Evolutionary conservation across 2,329 filamentous ascomycete species (phyloP).

Genomic region (Talaromyces albobiverticillius): DNA sequence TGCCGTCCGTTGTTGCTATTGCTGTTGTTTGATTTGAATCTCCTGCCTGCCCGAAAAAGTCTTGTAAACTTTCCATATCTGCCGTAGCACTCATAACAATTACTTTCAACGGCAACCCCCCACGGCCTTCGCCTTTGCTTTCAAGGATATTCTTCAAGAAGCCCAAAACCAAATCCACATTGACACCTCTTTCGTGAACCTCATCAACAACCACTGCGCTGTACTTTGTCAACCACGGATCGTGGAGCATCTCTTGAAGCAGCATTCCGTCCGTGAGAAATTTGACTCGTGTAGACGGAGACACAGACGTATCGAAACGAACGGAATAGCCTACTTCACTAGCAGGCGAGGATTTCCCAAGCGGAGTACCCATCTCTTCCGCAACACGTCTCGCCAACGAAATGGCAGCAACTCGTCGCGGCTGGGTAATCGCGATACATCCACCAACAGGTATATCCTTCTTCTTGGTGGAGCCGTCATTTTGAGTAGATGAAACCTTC

Average conservation of each 20-base stretch:
- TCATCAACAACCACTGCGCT: constrained; percentile 92
- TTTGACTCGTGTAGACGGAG: constrained; percentile 82
- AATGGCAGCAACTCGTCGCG: constrained; percentile 87
- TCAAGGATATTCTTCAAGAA: constrained; percentile 78
- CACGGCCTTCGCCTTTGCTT: constrained; percentile 57
- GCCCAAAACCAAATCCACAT: constrained; percentile 86
- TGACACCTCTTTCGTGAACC: constrained; percentile 92
- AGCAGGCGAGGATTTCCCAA: constrained; percentile 57
- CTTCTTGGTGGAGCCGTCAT: constrained; percentile 20
- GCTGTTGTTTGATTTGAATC: background rate
- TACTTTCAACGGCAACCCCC: constrained; percentile 76
- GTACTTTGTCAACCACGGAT: constrained; percentile 78
- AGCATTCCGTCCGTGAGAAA: constrained; percentile 96
- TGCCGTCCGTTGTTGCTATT: background rate
- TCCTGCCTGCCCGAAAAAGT: constrained; percentile 62
- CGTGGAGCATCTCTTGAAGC: constrained; percentile 85
- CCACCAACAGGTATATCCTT: constrained; percentile 62
- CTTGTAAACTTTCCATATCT: constrained; percentile 73
- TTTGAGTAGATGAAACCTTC: constrained; percentile 34
- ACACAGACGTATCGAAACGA: constrained; percentile 83
- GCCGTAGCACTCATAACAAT: constrained; percentile 97
- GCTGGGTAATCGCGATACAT: constrained; percentile 90
- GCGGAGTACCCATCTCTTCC: constrained; percentile 69
- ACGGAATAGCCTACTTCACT: constrained; percentile 86
- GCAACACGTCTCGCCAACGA: constrained; percentile 85